Evolutionary conservation across 2,329 filamentous ascomycete species (phyloP).

Genomic region (Cladosporium sp.): DNA sequence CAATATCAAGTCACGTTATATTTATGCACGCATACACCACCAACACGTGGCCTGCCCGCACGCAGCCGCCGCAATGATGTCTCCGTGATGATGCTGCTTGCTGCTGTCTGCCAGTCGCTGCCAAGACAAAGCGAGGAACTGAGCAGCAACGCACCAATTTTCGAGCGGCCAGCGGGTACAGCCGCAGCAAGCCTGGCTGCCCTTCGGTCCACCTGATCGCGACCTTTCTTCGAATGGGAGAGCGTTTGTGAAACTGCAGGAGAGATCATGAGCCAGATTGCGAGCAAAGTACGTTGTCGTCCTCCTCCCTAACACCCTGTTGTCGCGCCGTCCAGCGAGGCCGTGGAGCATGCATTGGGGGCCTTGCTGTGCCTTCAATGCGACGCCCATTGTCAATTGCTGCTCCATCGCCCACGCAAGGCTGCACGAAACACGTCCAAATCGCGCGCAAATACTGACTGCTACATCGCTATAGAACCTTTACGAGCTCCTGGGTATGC

Average conservation of each 20-base stretch:
- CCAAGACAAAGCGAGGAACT: background rate
- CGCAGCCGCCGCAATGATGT: background rate
- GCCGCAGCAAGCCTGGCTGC: constrained; percentile 9
- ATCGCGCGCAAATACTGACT: constrained; percentile 17
- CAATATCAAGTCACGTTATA: background rate
- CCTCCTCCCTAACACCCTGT: constrained; percentile 13
- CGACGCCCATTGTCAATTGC: constrained; percentile 23
- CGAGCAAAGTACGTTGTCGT: constrained; percentile 30
- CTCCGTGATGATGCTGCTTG: background rate
- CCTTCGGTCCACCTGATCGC: constrained; percentile 19
- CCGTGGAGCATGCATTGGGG: constrained; percentile 6
- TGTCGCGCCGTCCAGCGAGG: constrained; percentile 6
- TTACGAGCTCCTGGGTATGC: constrained; percentile 94
- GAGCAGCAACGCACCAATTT: background rate
- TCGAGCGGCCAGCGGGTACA: constrained; percentile 2
- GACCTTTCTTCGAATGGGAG: constrained; percentile 20
- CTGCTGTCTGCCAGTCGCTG: background rate
- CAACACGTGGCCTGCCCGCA: background rate
- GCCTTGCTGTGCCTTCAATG: constrained; percentile 16
- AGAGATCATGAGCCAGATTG: constrained; percentile 29
- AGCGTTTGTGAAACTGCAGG: constrained; percentile 22
- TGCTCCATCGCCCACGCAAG: constrained; percentile 9
- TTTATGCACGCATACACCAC: background rate
- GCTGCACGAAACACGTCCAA: background rate
- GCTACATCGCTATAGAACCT: constrained; percentile 68